phyloP scores from a whole-genome alignment of 768 basidiomycete species.

The Naganishia onofrii region DNA sequence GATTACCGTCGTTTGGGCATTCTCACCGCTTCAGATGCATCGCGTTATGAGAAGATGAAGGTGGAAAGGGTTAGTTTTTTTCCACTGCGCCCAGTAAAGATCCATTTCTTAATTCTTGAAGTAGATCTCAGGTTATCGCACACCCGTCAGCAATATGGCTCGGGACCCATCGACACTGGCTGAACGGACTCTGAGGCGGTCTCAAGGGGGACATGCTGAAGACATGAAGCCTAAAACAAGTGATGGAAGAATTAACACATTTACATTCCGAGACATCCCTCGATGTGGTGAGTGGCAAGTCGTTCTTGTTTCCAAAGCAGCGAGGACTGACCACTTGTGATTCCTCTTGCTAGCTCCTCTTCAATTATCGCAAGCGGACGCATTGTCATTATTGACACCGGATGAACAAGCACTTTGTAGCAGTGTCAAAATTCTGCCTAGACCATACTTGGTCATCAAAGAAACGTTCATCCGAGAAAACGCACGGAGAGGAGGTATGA shows the following conservation, averaged over 20 bases:
- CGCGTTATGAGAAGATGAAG: slow-evolving; percentile 77
- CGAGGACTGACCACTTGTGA: too few relatives aligned
- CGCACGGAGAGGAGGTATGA: slow-evolving; percentile 78
- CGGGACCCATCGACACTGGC: slow-evolving; percentile 20
- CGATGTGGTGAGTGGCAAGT: slow-evolving; percentile 1
- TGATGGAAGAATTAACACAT: background rate
- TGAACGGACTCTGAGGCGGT: slow-evolving; percentile 7
- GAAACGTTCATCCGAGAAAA: slow-evolving; percentile 92
- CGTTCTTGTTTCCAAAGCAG: background rate
- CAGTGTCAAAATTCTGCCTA: slow-evolving; percentile 82
- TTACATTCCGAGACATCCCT: slow-evolving; percentile 8
- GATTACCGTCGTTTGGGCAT: slow-evolving; percentile 83
- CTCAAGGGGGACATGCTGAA: background rate
- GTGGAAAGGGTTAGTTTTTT: slow-evolving; percentile 64
- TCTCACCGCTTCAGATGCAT: slow-evolving; percentile 78
- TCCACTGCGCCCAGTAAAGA: background rate
- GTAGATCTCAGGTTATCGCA: slow-evolving; percentile 7
- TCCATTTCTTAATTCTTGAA: background rate
- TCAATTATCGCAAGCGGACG: slow-evolving; percentile 85
- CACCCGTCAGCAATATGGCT: slow-evolving; percentile 2
- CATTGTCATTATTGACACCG: slow-evolving; percentile 80
- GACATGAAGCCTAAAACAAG: background rate
- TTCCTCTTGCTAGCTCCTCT: slow-evolving; percentile 64
- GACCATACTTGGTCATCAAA: slow-evolving; percentile 93
- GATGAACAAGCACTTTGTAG: slow-evolving; percentile 87